These are phyloP conservation scores for Crassisporium funariophilum DNA, from an alignment of 768 basidiomycete species.

Conservation along the genomic window DNA sequence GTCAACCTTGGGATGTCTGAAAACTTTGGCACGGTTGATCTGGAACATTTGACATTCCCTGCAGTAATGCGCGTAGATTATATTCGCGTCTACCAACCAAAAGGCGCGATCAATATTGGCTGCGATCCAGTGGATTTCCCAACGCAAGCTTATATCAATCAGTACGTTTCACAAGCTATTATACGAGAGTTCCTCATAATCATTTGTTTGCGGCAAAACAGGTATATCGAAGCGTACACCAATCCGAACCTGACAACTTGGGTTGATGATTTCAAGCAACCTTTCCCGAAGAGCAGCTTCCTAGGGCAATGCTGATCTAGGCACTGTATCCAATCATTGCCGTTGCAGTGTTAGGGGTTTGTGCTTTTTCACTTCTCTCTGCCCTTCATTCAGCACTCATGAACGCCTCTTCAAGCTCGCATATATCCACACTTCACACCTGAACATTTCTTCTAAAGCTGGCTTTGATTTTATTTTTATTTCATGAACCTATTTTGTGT, in stretches of 20 bases:
- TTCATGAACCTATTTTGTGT: neutral
- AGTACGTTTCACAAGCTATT: slow-evolving; percentile 41
- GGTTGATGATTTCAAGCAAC: slow-evolving; percentile 61
- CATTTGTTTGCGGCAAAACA: slow-evolving; percentile 17
- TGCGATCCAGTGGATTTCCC: slow-evolving; percentile 83
- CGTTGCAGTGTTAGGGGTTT: no score
- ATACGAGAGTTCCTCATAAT: neutral
- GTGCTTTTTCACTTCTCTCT: no score
- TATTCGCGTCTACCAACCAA: slow-evolving; percentile 88
- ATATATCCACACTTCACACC: no score
- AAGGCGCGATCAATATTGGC: slow-evolving; percentile 70
- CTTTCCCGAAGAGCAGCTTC: slow-evolving; percentile 69
- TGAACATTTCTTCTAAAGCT: neutral
- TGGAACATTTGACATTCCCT: slow-evolving; percentile 72
- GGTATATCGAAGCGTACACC: slow-evolving; percentile 70
- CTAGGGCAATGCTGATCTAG: slow-evolving; percentile 66
- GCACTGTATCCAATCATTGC: no score
- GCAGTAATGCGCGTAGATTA: slow-evolving; percentile 79
- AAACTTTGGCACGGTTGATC: slow-evolving; percentile 75
- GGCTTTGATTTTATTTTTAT: neutral
- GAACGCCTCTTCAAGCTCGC: no score
- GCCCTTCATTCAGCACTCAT: no score
- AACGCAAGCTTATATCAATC: slow-evolving; percentile 78
- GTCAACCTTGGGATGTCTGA: slow-evolving; percentile 83
- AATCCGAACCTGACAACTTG: slow-evolving; percentile 84